A percentile compares a stretch with the other conserved stretches of the same genome.
Evolutionary conservation across 2,329 filamentous ascomycete species (phyloP).

Genomic region (Massarina eburnea): DNA sequence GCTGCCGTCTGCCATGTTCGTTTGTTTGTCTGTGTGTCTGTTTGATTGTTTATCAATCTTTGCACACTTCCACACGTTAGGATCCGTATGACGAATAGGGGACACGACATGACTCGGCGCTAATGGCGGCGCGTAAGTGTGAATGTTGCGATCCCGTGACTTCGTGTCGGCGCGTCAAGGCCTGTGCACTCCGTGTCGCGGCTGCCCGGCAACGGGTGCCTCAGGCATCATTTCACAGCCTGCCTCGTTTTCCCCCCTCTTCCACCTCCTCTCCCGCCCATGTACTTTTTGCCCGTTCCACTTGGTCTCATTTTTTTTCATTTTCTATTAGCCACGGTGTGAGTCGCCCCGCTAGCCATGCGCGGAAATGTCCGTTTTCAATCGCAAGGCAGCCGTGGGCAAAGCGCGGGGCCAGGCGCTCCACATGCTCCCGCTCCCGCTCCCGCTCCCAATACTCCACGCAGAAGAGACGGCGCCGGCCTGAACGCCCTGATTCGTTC

Average conservation of each 20-base stretch:
- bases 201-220: conserved; percentile 19
- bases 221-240: conserved; percentile 26
- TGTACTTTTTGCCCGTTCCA: not conserved
- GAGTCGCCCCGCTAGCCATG: not conserved
- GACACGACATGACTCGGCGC: too few species aligned
- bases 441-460: conserved; percentile 19
- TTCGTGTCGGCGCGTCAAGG: conserved; percentile 16
- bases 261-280: not conserved
- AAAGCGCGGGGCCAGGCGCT: conserved; percentile 11
- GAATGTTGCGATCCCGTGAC: conserved; percentile 19
- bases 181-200: not conserved
- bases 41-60: too few species aligned
- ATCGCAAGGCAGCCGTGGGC: conserved; percentile 10
- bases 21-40: too few species aligned
- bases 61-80: too few species aligned
- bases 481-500: conserved; percentile 20
- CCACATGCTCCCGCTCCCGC: conserved; percentile 14
- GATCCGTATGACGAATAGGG: too few species aligned
- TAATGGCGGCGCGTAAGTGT: too few species aligned
- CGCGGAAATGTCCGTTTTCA: conserved; percentile 1
- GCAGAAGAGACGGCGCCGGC: conserved; percentile 13
- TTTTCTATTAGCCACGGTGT: not conserved
- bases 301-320: not conserved
- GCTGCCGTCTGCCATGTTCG: too few species aligned
- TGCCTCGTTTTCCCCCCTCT: conserved; percentile 4